Evolutionary conservation across 495 filamentous ascomycete genomes (phyloP).

Genomic region (Daldinia decipiens): DNA sequence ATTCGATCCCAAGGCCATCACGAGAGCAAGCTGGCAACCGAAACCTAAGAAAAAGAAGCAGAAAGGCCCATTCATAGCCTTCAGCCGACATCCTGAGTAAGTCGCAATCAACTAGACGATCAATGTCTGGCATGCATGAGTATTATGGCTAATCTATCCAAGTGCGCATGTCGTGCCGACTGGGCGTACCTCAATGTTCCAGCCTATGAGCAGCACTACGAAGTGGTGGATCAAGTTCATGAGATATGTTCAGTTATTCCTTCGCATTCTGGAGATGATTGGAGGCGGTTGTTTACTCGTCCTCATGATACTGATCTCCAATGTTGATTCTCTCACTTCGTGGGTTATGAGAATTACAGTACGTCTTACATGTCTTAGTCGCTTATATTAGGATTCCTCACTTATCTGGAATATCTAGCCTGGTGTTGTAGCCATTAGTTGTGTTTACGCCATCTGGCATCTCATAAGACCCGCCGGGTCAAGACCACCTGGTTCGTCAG

Average conservation of each 20-base stretch:
- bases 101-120: slow-evolving; percentile 32
- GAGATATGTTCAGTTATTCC: slow-evolving; percentile 70
- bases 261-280: slow-evolving; percentile 72
- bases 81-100: slow-evolving; percentile 87
- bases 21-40: slow-evolving; percentile 73
- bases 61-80: slow-evolving; percentile 77
- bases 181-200: slow-evolving; percentile 45
- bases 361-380: slow-evolving; percentile 46
- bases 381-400: not conserved
- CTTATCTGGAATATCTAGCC: slow-evolving; percentile 57
- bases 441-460: slow-evolving; percentile 81
- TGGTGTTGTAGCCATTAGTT: slow-evolving; percentile 73
- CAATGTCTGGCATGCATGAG: slow-evolving; percentile 7
- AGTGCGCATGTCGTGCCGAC: slow-evolving; percentile 51
- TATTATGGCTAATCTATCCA: slow-evolving; percentile 33
- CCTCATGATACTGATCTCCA: slow-evolving; percentile 76
- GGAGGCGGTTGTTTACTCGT: slow-evolving; percentile 75
- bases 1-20: slow-evolving; percentile 87
- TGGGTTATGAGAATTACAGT: slow-evolving; percentile 85
- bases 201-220: slow-evolving; percentile 74
- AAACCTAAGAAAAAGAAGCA: slow-evolving; percentile 67
- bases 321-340: slow-evolving; percentile 66
- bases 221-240: slow-evolving; percentile 74
- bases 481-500: slow-evolving; percentile 78
- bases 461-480: slow-evolving; percentile 71